Conservation (phyloP, 176 grass and related monocot species). For the Eragrostis curvula region DNA sequence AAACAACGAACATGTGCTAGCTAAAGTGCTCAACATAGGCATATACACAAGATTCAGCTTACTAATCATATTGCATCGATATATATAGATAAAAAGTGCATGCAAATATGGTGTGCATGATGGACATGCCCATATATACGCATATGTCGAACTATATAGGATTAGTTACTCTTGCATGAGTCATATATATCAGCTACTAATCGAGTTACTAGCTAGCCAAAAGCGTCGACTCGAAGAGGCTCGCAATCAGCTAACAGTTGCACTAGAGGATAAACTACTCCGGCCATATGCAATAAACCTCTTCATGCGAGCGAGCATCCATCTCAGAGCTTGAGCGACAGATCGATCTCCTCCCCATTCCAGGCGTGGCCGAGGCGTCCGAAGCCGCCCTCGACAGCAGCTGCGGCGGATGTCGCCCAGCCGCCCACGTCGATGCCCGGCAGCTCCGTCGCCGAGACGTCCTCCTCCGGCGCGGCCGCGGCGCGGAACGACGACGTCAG, state of each 20-base stretch:
- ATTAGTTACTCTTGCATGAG: neutral
- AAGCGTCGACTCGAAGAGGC: neutral
- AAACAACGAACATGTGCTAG: neutral
- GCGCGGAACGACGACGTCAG: neutral
- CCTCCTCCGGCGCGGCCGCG: neutral
- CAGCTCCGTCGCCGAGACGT: neutral
- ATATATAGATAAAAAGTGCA: conserved; percentile 13
- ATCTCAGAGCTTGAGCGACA: conserved; percentile 61
- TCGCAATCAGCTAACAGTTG: neutral
- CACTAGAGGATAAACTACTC: neutral
- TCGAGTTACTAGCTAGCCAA: neutral
- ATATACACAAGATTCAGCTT: neutral
- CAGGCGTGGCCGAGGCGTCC: neutral
- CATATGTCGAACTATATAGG: neutral
- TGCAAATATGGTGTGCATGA: neutral
- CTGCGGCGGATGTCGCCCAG: neutral
- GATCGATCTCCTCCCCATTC: conserved; percentile 49
- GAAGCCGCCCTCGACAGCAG: neutral
- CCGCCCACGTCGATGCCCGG: neutral
- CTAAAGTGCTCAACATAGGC: neutral
- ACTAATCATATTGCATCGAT: neutral
- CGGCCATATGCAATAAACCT: neutral
- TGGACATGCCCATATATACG: neutral
- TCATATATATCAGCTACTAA: neutral
- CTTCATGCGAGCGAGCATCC: neutral